Conservation (phyloP, 139 green algal genomes). For the Closterium sp. region DNA sequence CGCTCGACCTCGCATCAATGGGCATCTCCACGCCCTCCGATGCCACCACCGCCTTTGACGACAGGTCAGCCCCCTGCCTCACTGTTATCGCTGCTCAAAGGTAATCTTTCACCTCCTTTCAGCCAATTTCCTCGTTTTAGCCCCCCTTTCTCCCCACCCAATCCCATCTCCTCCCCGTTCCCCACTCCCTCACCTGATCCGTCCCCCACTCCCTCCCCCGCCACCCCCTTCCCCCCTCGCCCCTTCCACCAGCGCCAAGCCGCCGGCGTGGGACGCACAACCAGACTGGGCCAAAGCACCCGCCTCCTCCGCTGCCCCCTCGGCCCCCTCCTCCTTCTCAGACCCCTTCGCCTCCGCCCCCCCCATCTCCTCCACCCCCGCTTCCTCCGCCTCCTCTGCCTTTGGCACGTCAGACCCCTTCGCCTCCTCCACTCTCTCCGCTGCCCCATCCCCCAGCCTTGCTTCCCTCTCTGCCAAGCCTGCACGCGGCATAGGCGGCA, state of each 20-base stretch:
- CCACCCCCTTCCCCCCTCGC: not conserved
- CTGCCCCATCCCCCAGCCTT: not conserved
- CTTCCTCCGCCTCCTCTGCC: not conserved
- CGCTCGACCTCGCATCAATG: slow-evolving; percentile 18
- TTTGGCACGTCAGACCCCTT: not conserved
- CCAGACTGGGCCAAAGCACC: not conserved
- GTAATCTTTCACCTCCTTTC: too few relatives aligned
- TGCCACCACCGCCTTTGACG: not conserved
- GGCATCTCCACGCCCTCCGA: not conserved
- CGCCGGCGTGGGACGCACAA: not conserved
- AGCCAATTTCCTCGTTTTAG: too few relatives aligned
- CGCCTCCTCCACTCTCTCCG: not conserved
- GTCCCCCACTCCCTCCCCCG: not conserved
- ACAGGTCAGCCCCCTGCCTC: not conserved
- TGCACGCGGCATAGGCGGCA: not conserved
- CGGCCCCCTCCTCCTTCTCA: not conserved
- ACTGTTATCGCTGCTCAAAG: too few relatives aligned
- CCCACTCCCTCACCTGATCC: too few relatives aligned
- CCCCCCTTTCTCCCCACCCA: too few relatives aligned
- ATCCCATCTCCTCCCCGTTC: too few relatives aligned
- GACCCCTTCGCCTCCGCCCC: not conserved
- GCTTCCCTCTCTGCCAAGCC: not conserved
- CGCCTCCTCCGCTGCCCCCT: not conserved
- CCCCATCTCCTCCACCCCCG: not conserved
- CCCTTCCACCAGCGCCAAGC: not conserved